These are phyloP conservation scores for Lepraria neglecta DNA, from an alignment of 495 filamentous ascomycete species.

Conservation along the genomic window DNA sequence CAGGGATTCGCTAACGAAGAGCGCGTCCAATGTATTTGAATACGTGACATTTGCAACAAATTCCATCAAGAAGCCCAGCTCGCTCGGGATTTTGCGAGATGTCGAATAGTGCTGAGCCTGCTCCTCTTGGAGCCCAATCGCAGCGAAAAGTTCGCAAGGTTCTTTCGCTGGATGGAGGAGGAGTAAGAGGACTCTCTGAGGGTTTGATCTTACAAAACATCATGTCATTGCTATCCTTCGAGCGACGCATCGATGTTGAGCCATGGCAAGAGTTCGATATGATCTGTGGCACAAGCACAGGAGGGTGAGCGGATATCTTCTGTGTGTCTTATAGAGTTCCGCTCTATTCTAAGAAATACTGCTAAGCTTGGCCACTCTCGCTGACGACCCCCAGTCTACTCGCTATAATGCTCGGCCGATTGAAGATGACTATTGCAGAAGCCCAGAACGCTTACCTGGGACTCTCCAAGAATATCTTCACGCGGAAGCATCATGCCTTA, in stretches of 20 bases:
- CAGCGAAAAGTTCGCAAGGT: neutral
- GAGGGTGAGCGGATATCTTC: slow-evolving; percentile 31
- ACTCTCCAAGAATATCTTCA: slow-evolving; percentile 37
- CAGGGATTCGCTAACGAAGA: too few relatives aligned
- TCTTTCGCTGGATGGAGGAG: slow-evolving; percentile 49
- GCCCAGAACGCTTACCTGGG: slow-evolving; percentile 40
- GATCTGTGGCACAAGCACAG: slow-evolving; percentile 40
- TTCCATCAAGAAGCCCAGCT: neutral
- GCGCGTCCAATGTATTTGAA: neutral
- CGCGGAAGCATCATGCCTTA: slow-evolving; percentile 32
- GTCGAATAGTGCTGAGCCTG: neutral
- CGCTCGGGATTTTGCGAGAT: neutral
- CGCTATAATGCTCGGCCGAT: slow-evolving; percentile 39
- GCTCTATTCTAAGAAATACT: too few relatives aligned
- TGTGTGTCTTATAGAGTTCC: too few relatives aligned
- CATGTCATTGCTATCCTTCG: slow-evolving; percentile 28
- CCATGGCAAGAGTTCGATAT: slow-evolving; percentile 46
- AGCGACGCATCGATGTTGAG: slow-evolving; percentile 35
- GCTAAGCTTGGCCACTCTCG: neutral
- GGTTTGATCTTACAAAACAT: slow-evolving; percentile 47
- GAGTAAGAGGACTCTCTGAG: slow-evolving; percentile 47
- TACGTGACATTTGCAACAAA: neutral
- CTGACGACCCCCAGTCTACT: slow-evolving; percentile 29
- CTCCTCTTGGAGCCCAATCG: neutral
- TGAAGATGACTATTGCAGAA: slow-evolving; percentile 42